Base-by-base conservation (phyloP, 129 eudicot genomes). In the Mikania micrantha region DNA sequence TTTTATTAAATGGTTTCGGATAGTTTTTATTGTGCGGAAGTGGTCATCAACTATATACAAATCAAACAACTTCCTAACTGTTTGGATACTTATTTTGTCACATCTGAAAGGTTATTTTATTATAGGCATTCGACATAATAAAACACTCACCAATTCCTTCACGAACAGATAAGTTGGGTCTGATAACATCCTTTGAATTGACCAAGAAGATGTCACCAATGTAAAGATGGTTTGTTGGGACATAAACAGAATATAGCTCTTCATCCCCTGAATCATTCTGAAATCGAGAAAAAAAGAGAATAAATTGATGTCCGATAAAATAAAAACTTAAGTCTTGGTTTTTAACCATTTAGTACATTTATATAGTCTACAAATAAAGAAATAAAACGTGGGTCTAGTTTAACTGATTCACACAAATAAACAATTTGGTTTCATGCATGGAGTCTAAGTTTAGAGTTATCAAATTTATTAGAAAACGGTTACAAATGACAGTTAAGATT, bases 171-270 rank as follows among this genome's bases (percentile, higher is more conserved):
- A 90, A 83, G 69, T 84, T 77, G 42, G 96, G 90, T 78, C 89
- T 80, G 76, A 84, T 81, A 16, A 86, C 45, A 71, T 90, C 96
- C 36, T 86, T 90, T 4, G 95, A 78, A 68, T 76, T 84, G 9
- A 90, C 78, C 20, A 90, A 91, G 36, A 79, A 84, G 5, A 86
- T 78, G 40, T 90, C 96, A 57, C 97, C 97, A 20, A 90, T 79
- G 71, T 90, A 90, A 9, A 90, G 95, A 74, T 90, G 88, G 73
- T 90, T 90, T 4, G 97, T 86, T 28, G 97, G 97, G 45, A 90
- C 83, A 78, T 90, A 90, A 25, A 87, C 84, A 44, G 89, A 84
- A 69, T 80, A 84, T 36, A 90, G 84, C 81, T 87, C 97, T 80
- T 90, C 97, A 24, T 71, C 69, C 17, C 97, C 95, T 62, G 79